Evolutionary conservation across 306 rosid species (phyloP).

Genomic region (Begonia fuchsioides): DNA sequence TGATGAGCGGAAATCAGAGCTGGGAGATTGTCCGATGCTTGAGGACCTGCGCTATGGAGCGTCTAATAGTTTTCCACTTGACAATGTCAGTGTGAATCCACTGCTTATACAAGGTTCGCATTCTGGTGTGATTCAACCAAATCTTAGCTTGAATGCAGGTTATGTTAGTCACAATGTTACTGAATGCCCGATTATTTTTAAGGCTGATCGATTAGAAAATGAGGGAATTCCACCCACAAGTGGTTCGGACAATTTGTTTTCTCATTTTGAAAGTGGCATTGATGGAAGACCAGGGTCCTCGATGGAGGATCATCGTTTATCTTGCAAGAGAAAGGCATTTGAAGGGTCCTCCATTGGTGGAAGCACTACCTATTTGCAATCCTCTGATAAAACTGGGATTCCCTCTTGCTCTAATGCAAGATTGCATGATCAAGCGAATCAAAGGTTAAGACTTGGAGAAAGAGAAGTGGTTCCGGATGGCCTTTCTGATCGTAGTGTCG

Average conservation of each 20-base stretch:
- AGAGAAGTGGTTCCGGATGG: slow-evolving; percentile 31
- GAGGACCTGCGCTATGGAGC: slow-evolving; percentile 43
- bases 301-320: slow-evolving; percentile 46
- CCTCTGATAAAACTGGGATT: slow-evolving; percentile 24
- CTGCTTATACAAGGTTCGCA: slow-evolving; percentile 36
- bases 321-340: slow-evolving; percentile 74
- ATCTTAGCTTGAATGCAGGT: slow-evolving; percentile 53
- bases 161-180: slow-evolving; percentile 25
- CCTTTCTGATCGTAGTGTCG: slow-evolving; percentile 32
- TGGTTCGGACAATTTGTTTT: slow-evolving; percentile 38
- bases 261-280: slow-evolving; percentile 35
- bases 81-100: slow-evolving; percentile 33
- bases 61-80: slow-evolving; percentile 33
- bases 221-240: slow-evolving; percentile 29
- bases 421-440: slow-evolving; percentile 36
- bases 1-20: slow-evolving; percentile 55
- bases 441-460: slow-evolving; percentile 33
- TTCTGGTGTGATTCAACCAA: slow-evolving; percentile 30
- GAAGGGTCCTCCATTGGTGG: slow-evolving; percentile 65
- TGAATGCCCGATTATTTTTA: slow-evolving; percentile 28
- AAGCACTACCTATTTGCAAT: slow-evolving; percentile 60
- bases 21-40: slow-evolving; percentile 31
- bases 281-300: slow-evolving; percentile 60
- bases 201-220: slow-evolving; percentile 42
- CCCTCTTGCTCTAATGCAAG: slow-evolving; percentile 1